These are phyloP conservation scores for Plasmodium coatneyi DNA, from an alignment of 169 alveolate genomes.

Conservation along the genomic window DNA sequence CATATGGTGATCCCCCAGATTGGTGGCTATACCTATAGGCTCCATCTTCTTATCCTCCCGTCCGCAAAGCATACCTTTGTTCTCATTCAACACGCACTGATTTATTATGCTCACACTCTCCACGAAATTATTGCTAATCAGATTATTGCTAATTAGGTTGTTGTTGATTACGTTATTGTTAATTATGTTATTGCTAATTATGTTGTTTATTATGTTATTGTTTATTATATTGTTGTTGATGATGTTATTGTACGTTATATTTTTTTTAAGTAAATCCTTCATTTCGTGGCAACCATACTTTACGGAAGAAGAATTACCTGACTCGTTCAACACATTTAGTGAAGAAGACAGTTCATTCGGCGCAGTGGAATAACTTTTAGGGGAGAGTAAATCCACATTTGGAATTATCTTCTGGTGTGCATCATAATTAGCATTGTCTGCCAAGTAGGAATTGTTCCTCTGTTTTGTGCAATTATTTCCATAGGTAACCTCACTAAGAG, in stretches of 20 bases:
- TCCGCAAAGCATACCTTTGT: not conserved
- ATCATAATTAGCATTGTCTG: not conserved
- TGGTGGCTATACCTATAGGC: not conserved
- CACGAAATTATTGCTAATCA: constrained; percentile 16
- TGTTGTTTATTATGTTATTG: constrained; percentile 21
- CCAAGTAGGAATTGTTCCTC: not conserved
- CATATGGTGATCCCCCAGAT: not conserved
- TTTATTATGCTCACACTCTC: not conserved
- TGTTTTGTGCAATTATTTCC: not conserved
- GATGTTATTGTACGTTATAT: not conserved
- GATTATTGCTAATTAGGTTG: not conserved
- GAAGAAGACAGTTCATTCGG: not conserved
- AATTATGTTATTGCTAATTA: not conserved
- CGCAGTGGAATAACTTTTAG: not conserved
- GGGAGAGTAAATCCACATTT: not conserved
- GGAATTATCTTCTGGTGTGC: not conserved
- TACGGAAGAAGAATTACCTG: not conserved
- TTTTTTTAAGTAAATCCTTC: not conserved
- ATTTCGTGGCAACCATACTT: not conserved
- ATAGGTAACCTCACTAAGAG: not conserved
- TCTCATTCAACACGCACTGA: constrained; percentile 8
- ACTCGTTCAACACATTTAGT: not conserved
- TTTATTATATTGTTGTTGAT: constrained; percentile 12
- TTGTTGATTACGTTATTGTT: not conserved
- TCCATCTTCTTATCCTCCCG: not conserved